Conservation (phyloP, 768 basidiomycete genomes). For the Lyophyllum atratum region DNA sequence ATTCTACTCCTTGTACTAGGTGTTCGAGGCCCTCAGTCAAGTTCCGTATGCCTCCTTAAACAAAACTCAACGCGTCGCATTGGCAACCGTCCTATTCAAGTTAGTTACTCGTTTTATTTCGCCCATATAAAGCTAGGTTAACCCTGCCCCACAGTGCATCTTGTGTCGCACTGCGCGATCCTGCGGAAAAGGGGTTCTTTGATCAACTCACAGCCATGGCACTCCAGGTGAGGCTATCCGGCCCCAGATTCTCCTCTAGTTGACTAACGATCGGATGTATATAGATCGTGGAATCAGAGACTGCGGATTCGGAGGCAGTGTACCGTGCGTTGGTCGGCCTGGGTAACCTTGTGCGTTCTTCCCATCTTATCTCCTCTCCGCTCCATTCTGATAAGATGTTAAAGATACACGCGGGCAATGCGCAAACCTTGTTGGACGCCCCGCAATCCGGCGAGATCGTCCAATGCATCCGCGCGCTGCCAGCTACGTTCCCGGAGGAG, state of each 20-base stretch:
- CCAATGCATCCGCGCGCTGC: constrained; percentile 39
- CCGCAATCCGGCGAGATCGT: constrained; percentile 42
- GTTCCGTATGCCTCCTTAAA: constrained; percentile 56
- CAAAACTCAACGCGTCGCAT: constrained; percentile 73
- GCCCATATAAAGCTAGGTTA: neutral
- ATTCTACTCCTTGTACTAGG: constrained; percentile 36
- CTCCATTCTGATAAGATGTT: constrained; percentile 9
- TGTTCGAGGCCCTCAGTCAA: constrained; percentile 54
- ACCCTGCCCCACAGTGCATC: constrained; percentile 54
- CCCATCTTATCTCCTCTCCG: neutral
- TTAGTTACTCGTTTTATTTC: constrained; percentile 39
- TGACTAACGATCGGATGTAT: constrained; percentile 1
- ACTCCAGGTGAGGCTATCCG: constrained; percentile 41
- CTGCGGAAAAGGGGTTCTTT: constrained; percentile 40
- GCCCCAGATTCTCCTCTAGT: neutral
- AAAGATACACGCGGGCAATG: constrained; percentile 53
- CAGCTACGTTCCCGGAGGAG: constrained; percentile 56
- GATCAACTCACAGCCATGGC: constrained; percentile 46
- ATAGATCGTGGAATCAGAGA: constrained; percentile 54
- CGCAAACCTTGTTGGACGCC: constrained; percentile 35
- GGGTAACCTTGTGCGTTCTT: constrained; percentile 63
- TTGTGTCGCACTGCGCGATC: constrained; percentile 50
- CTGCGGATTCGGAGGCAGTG: constrained; percentile 62
- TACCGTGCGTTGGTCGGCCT: constrained; percentile 75
- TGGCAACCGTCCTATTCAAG: constrained; percentile 90